Evolutionary conservation across 1,139 yeast genomes (phyloP), one percentile per base, ranked within the genome.

Genomic region (Pichia terricola): DNA sequence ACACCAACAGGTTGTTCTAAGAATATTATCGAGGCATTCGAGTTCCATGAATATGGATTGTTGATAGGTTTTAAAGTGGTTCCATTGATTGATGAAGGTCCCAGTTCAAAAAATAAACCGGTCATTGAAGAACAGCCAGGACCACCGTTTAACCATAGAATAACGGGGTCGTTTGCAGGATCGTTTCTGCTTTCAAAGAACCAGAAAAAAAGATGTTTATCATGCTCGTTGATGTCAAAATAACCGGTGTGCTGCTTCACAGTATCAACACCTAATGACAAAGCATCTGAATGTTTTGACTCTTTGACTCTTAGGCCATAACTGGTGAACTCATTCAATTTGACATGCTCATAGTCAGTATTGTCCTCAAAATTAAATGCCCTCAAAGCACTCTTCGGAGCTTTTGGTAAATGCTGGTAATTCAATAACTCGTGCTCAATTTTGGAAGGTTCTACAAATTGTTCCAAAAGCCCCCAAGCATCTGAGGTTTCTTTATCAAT

Each of bases 1-100:
- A 85, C 95, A 51, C 87, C 86, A 44, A 88, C 95, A 2, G 97
- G 97, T 66, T 88, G 96, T 65, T 89, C 97, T 58, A 89, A 74
- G 71, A 85, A 89, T 59, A 89, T 85, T 37, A 88, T 91, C 22
- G 91, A 77, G 27, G 96, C 96, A 58, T 87, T 87, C 53, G 76
- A 70, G 65, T 87, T 88, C 96, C 96, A 88, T 10, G 95, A 75
- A 65, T 76, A 68, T 39, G 89, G 89, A 67, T 87, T 87, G 65
- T 68, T 69, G 45, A 79, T 75, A 30, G 94, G 94, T 59, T 79
- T 76, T 55, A 83, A 67, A 47, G 81, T 73, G 32, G 73, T 61
- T 54, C 74, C 79, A 37, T 50, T 45, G 51, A 88, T 79, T 26
- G 84, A 73, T 3, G 95, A 74, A 30, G 96, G 94, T 28, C 96